Evolutionary conservation across 371 early-diverging fungal species (phyloP).

Genomic region (Funneliformis caledonium): DNA sequence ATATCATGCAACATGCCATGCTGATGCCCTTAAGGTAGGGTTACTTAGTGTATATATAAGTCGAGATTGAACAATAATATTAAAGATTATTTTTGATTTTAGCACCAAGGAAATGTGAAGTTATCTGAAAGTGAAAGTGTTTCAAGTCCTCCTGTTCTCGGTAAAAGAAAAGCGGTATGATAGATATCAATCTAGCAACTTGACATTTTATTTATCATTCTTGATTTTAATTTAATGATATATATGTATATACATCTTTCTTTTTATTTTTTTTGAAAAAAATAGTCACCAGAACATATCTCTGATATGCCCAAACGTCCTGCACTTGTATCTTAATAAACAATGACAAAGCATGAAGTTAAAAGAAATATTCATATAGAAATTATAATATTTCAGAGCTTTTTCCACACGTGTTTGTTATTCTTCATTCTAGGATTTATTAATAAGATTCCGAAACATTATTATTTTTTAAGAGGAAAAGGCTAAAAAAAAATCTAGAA

Average conservation of each 20-base stretch:
- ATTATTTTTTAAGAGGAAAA: not conserved
- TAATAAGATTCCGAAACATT: not conserved
- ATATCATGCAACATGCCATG: conserved; percentile 73
- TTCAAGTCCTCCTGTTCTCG: conserved; percentile 6
- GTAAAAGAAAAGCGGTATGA: conserved; percentile 23
- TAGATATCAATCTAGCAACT: not conserved
- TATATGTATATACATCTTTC: too few relatives aligned
- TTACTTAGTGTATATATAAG: not conserved
- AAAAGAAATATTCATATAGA: not conserved
- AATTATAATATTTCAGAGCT: not conserved
- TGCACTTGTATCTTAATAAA: conserved; percentile 9
- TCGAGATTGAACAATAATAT: not conserved
- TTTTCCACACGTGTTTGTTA: not conserved
- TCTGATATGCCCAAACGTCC: conserved; percentile 16
- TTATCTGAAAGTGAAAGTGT: not conserved
- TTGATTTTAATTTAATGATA: not conserved
- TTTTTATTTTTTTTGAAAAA: not conserved
- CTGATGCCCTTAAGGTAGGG: conserved; percentile 54
- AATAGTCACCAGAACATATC: not conserved
- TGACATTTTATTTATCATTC: not conserved
- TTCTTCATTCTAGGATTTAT: not conserved
- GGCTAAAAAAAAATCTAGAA: not conserved
- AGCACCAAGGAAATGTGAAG: conserved; percentile 12
- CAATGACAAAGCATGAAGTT: not conserved
- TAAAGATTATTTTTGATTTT: not conserved